These are phyloP conservation scores for Monocercomonoides exilis DNA, from an alignment of 78 protist genomes.

Conservation along the genomic window DNA sequence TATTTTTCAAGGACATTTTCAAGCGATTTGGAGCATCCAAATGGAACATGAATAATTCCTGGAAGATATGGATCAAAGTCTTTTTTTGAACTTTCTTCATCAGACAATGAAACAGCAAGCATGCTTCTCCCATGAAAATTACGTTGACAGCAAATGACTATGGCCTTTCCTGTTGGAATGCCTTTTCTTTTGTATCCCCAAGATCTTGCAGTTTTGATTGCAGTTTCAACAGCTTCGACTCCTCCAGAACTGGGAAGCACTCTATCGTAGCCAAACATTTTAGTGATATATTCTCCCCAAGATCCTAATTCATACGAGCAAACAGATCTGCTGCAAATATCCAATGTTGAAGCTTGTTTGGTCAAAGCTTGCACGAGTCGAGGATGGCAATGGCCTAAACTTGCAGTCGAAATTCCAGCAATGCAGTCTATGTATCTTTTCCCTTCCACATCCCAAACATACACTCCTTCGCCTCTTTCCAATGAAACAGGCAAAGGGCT, in stretches of 20 bases:
- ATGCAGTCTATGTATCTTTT: conserved; percentile 84
- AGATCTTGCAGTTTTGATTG: conserved; percentile 82
- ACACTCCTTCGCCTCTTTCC: conserved; percentile 64
- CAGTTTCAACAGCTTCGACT: conserved; percentile 90
- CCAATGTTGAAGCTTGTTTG: conserved; percentile 52
- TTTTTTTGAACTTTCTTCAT: conserved; percentile 64
- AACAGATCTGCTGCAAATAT: background rate
- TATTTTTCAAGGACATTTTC: conserved; percentile 37
- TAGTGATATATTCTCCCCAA: conserved; percentile 40
- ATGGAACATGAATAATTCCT: conserved; percentile 43
- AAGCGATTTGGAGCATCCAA: conserved; percentile 66
- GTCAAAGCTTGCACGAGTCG: conserved; percentile 63
- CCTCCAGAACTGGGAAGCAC: conserved; percentile 95
- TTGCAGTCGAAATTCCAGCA: conserved; percentile 87
- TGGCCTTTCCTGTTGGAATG: conserved; percentile 67
- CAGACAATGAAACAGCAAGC: conserved; percentile 61
- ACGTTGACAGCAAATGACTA: conserved; percentile 49
- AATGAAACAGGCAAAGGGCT: conserved; percentile 91
- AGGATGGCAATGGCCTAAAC: conserved; percentile 88
- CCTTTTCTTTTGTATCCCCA: conserved; percentile 78
- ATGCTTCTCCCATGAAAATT: conserved; percentile 94
- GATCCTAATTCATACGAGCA: conserved; percentile 26
- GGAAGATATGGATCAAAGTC: conserved; percentile 65
- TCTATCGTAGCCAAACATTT: conserved; percentile 60
- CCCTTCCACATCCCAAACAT: conserved; percentile 89